Evolutionary conservation across 352 stramenopile species (phyloP).

Genomic region (Globisporangium nagaii): DNA sequence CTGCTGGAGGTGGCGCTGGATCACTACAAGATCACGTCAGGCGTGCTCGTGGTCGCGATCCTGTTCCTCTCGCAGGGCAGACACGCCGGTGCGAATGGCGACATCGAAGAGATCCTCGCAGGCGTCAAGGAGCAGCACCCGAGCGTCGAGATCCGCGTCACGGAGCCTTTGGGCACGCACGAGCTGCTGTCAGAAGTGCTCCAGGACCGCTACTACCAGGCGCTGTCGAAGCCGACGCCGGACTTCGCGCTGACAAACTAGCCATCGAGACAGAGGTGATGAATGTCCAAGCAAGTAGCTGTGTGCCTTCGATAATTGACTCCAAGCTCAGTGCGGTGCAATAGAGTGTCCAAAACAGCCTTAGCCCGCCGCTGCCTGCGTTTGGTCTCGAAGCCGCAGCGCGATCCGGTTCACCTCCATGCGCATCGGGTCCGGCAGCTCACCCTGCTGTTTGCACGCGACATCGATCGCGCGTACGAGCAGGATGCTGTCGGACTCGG

Average conservation of each 20-base stretch:
- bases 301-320: too few relatives aligned
- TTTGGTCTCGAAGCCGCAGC: constrained; percentile 28
- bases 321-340: too few relatives aligned
- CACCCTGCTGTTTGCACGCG: constrained; percentile 42
- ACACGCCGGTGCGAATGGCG: constrained; percentile 63
- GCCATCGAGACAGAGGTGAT: too few relatives aligned
- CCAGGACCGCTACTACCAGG: constrained; percentile 52
- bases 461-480: constrained; percentile 62
- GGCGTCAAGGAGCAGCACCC: constrained; percentile 36
- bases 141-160: constrained; percentile 48
- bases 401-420: constrained; percentile 53
- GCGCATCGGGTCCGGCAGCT: constrained; percentile 46
- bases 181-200: constrained; percentile 56
- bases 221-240: constrained; percentile 14
- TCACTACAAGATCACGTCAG: constrained; percentile 50
- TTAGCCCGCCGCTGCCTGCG: neutral
- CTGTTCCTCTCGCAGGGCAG: constrained; percentile 76
- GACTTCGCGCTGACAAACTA: constrained; percentile 23
- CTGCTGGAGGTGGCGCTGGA: constrained; percentile 61
- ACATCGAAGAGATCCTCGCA: constrained; percentile 73
- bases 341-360: too few relatives aligned
- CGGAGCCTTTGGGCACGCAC: constrained; percentile 61
- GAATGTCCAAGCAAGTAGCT: too few relatives aligned
- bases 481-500: constrained; percentile 54
- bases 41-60: constrained; percentile 62